Evolutionary conservation across 2,329 filamentous ascomycete genomes (phyloP).

Genomic region (Trichophyton simii): DNA sequence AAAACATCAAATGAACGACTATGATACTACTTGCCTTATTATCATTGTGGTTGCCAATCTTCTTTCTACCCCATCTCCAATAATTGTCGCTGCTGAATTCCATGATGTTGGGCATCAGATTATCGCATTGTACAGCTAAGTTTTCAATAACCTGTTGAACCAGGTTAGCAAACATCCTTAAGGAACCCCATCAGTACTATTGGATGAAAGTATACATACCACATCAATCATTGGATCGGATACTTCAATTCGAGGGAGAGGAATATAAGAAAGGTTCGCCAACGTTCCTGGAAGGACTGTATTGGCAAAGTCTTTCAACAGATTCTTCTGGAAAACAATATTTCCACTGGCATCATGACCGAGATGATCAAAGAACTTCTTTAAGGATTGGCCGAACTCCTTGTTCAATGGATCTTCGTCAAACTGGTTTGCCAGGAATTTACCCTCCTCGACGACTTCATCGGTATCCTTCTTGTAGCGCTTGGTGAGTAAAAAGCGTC

Average conservation of each 20-base stretch:
- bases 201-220: constrained; percentile 20
- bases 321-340: constrained; percentile 78
- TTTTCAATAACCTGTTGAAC: constrained; percentile 61
- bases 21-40: constrained; percentile 43
- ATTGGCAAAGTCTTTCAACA: constrained; percentile 76
- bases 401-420: constrained; percentile 79
- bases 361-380: constrained; percentile 82
- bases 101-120: constrained; percentile 83
- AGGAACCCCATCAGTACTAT: background rate
- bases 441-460: constrained; percentile 74
- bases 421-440: constrained; percentile 81
- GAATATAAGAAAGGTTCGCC: constrained; percentile 77
- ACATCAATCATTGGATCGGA: constrained; percentile 72
- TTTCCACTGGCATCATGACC: constrained; percentile 78
- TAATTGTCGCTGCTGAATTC: constrained; percentile 89
- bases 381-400: constrained; percentile 59
- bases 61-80: constrained; percentile 89
- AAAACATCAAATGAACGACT: background rate
- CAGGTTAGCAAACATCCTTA: background rate
- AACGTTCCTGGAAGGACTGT: constrained; percentile 75
- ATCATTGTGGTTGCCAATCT: constrained; percentile 64
- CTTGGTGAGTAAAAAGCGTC: constrained; percentile 72
- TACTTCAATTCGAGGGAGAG: constrained; percentile 88
- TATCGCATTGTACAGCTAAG: constrained; percentile 87
- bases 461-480: constrained; percentile 81